These are phyloP conservation scores for Cotoneaster glaucophyllus DNA, from an alignment of 306 rosid species.

Conservation along the genomic window DNA sequence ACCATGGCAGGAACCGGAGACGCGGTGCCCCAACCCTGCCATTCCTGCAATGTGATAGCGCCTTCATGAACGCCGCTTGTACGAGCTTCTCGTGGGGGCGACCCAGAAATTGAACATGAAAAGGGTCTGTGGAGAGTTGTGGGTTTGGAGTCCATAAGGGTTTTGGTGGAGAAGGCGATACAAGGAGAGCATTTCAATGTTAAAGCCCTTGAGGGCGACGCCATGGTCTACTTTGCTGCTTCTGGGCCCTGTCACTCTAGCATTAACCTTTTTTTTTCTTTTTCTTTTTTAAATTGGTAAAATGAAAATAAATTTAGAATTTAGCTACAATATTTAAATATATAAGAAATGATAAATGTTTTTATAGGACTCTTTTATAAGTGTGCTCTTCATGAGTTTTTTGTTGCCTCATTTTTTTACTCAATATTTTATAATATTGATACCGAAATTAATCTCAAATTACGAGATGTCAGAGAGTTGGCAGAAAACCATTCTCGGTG, in stretches of 20 bases:
- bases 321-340: too few relatives aligned
- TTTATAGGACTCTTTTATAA: too few relatives aligned
- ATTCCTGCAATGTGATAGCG: constrained; percentile 61
- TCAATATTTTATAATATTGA: too few relatives aligned
- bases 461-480: accelerated
- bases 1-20: constrained; percentile 67
- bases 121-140: neutral
- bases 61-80: constrained; percentile 16
- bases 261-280: too few relatives aligned
- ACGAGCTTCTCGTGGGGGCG: constrained; percentile 20
- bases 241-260: neutral
- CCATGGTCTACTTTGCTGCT: constrained; percentile 10
- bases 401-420: too few relatives aligned
- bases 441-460: accelerated
- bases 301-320: too few relatives aligned
- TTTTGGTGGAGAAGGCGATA: constrained; percentile 11
- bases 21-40: constrained; percentile 84
- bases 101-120: constrained; percentile 23
- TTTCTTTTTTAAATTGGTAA: too few relatives aligned
- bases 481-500: neutral
- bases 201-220: constrained; percentile 24
- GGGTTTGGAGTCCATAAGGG: constrained; percentile 21
- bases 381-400: too few relatives aligned
- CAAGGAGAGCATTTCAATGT: constrained; percentile 18
- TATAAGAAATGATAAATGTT: too few relatives aligned